phyloP scores from a whole-genome alignment of 495 filamentous ascomycete genomes.

The Peziza echinospora region DNA sequence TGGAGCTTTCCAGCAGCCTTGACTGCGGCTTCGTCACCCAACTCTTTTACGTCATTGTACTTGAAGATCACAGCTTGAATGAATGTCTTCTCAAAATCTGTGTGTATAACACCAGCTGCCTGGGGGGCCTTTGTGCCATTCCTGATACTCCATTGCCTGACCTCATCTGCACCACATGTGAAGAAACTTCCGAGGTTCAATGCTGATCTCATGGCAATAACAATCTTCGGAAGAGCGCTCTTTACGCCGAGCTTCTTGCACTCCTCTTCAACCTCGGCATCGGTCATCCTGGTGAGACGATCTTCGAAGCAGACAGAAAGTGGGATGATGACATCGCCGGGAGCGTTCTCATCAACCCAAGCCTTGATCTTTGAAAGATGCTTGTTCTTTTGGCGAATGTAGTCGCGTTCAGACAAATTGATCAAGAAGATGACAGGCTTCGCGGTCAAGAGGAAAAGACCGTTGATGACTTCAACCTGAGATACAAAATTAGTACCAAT shows the following conservation, averaged over 20 bases:
- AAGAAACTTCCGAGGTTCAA: slow-evolving; percentile 87
- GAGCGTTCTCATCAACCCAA: slow-evolving; percentile 79
- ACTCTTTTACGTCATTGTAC: slow-evolving; percentile 53
- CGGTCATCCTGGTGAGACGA: slow-evolving; percentile 56
- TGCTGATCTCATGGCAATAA: slow-evolving; percentile 82
- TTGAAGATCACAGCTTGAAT: slow-evolving; percentile 92
- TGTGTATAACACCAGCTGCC: slow-evolving; percentile 94
- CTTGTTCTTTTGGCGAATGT: slow-evolving; percentile 99
- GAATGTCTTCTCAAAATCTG: slow-evolving; percentile 99
- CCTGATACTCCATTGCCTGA: slow-evolving; percentile 94
- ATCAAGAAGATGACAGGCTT: slow-evolving; percentile 96
- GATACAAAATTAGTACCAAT: background rate
- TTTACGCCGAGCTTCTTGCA: slow-evolving; percentile 63
- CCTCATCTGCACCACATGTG: slow-evolving; percentile 90
- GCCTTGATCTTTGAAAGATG: slow-evolving; percentile 76
- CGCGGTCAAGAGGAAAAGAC: slow-evolving; percentile 78
- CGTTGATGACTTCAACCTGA: slow-evolving; percentile 95
- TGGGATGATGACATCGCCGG: slow-evolving; percentile 75
- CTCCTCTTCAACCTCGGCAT: slow-evolving; percentile 61
- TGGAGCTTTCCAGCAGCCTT: slow-evolving; percentile 88
- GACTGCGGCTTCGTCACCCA: slow-evolving; percentile 69
- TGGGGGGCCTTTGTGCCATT: slow-evolving; percentile 92
- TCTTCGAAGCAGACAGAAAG: slow-evolving; percentile 86
- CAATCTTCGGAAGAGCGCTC: slow-evolving; percentile 77
- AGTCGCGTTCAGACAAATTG: slow-evolving; percentile 93